Conservation (phyloP, 345 rosid genomes). For the Citrus sp. region DNA sequence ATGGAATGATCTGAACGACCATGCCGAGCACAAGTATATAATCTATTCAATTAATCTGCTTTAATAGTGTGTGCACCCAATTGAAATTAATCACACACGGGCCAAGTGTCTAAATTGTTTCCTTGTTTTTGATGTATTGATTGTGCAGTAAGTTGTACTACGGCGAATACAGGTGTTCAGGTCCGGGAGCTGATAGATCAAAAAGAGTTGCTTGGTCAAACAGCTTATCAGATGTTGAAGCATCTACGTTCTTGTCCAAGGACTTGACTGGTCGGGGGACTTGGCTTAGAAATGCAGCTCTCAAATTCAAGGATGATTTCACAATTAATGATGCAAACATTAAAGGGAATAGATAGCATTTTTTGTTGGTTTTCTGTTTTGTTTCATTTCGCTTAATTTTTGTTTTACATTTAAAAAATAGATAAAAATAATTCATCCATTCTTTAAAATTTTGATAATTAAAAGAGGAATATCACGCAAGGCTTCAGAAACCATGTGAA, state of each 20-base stretch:
- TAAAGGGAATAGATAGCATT: too few species aligned
- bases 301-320: conserved; percentile 31
- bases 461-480: too few species aligned
- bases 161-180: conserved; percentile 56
- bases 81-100: neutral
- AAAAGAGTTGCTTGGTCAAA: conserved; percentile 55
- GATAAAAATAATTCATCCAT: too few species aligned
- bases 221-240: conserved; percentile 34
- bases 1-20: conserved; percentile 64
- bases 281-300: conserved; percentile 57
- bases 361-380: too few species aligned
- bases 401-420: too few species aligned
- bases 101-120: neutral
- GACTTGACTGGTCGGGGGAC: conserved; percentile 47
- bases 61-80: neutral
- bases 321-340: conserved; percentile 13
- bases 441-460: too few species aligned
- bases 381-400: too few species aligned
- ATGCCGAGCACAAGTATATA: conserved; percentile 33
- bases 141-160: conserved; percentile 45
- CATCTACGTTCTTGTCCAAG: conserved; percentile 39
- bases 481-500: too few species aligned
- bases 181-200: conserved; percentile 42
- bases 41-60: neutral
- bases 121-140: neutral